Base-by-base conservation (phyloP, 2,329 filamentous ascomycete species). In the Nigrospora oryzae region DNA sequence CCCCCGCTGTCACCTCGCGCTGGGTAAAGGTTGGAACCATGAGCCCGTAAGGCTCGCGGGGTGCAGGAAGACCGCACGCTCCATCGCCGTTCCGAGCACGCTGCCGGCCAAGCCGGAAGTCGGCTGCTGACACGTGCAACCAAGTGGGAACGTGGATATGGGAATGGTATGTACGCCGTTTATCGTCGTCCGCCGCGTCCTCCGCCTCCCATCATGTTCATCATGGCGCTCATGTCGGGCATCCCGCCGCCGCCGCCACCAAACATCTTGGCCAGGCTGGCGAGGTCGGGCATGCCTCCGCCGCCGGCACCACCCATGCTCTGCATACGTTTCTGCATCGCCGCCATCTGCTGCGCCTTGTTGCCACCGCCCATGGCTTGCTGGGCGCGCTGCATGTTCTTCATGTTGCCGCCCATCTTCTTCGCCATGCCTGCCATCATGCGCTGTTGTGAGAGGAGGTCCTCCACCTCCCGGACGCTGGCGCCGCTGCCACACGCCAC, bases 381-480 rank as follows among this genome's bases (percentile, higher is more conserved):
- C 66, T 97, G 90, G 0, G 90, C 90, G 42, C 84, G 83, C 64
- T 96, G 89, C 84, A 97, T 94, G 62, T 96, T 95, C 70, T 93
- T 93, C 85, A 95, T 95, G 63, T 88, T 90, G 35, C 90, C 90
- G 46, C 93, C 91, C 81, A 98, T 94, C 71, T 94, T 94, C 82
- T 97, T 98, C 40, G 93, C 93, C 89, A 98, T 96, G 47, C 88
- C 88, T 1, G 89, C 87, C 93, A 98, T 98, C 86, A 97, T 95
- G 56, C 88, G 84, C 64, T 97, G 91, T 67, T 98, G 93, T 0
- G 90, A 95, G n/a, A 98, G 77, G 7, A 98, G 73, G 59, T 98
- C 93, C 65, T 98, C 93, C 14, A 98, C 89, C 64, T 98, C 93
- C 19, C 77, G 80, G 2, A 98, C 93, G 35, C 80, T 87, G 1